A percentile compares a stretch with the other conserved stretches of the same genome.
Evolutionary conservation across 441 rosid species (phyloP).

Genomic region (Pelargonium australe): DNA sequence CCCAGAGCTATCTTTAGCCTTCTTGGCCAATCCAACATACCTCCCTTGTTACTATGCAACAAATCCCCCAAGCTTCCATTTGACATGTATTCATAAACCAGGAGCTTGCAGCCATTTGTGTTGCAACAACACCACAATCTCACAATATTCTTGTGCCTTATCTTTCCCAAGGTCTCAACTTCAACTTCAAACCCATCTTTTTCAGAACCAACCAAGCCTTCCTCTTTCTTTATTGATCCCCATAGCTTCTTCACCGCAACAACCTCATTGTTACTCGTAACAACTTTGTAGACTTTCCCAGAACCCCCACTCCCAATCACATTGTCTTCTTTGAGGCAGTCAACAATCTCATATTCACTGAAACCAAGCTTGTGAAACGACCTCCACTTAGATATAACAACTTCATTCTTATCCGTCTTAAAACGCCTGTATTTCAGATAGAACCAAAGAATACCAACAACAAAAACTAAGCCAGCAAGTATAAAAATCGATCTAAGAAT

Average conservation of each 20-base stretch:
- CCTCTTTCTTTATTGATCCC: constrained; percentile 64
- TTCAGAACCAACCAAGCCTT: constrained; percentile 13
- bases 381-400: constrained; percentile 91
- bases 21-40: constrained; percentile 72
- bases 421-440: constrained; percentile 59
- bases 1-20: constrained; percentile 72
- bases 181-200: constrained; percentile 76
- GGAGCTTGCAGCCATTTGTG: constrained; percentile 70
- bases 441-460: constrained; percentile 74
- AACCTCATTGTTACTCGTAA: constrained; percentile 60
- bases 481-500: constrained; percentile 60
- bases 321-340: constrained; percentile 73
- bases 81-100: constrained; percentile 92
- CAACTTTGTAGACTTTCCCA: constrained; percentile 92
- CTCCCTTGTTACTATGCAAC: constrained; percentile 77
- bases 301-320: constrained; percentile 31
- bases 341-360: constrained; percentile 76
- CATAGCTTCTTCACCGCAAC: constrained; percentile 92
- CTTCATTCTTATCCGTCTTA: constrained; percentile 49
- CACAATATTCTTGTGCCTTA: constrained; percentile 26
- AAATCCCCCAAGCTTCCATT: constrained; percentile 27
- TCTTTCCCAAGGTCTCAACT: constrained; percentile 83
- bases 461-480: constrained; percentile 57
- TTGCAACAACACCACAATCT: constrained; percentile 93
- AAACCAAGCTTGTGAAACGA: constrained; percentile 90